Percentiles rank a stretch among this genome's conserved stretches.
phyloP scores from a whole-genome alignment of 176 grass and related monocot species.

The Oryza glaberrima region DNA sequence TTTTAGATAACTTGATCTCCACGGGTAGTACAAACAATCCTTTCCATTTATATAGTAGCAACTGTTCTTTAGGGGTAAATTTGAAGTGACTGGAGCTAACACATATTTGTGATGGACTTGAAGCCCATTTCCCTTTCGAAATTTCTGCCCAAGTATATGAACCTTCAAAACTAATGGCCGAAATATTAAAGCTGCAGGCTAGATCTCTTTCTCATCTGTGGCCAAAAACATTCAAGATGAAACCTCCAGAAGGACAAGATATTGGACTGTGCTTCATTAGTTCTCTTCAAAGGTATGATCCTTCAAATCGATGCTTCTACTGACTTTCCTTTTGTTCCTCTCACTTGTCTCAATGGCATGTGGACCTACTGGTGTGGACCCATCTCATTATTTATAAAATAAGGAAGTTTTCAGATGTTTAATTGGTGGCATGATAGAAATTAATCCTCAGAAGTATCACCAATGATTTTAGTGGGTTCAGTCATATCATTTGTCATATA shows the following conservation, averaged over 20 bases:
- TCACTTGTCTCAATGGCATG: neutral
- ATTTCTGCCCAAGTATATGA: conserved; percentile 50
- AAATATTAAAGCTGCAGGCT: conserved; percentile 64
- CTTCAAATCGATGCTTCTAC: conserved; percentile 21
- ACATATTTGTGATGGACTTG: conserved; percentile 54
- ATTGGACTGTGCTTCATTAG: conserved; percentile 72
- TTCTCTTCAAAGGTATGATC: conserved; percentile 45
- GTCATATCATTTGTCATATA: neutral
- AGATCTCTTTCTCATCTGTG: conserved; percentile 48
- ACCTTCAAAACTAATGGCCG: conserved; percentile 59
- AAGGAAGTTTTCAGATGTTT: neutral
- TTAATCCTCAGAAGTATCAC: neutral
- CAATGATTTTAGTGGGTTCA: conserved; percentile 1
- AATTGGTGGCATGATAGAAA: neutral
- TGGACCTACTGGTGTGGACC: neutral
- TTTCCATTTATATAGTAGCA: too few relatives aligned
- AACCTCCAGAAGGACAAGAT: conserved; percentile 53
- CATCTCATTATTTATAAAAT: neutral
- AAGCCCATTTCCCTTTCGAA: conserved; percentile 58
- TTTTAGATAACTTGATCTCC: too few relatives aligned
- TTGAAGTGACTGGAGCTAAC: conserved; percentile 57
- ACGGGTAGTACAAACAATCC: too few relatives aligned
- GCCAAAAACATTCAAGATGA: conserved; percentile 65
- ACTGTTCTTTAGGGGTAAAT: conserved; percentile 55
- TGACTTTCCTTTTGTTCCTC: neutral